Evolutionary conservation across 306 rosid genomes (phyloP).

Genomic region (Dryas alaskensis): DNA sequence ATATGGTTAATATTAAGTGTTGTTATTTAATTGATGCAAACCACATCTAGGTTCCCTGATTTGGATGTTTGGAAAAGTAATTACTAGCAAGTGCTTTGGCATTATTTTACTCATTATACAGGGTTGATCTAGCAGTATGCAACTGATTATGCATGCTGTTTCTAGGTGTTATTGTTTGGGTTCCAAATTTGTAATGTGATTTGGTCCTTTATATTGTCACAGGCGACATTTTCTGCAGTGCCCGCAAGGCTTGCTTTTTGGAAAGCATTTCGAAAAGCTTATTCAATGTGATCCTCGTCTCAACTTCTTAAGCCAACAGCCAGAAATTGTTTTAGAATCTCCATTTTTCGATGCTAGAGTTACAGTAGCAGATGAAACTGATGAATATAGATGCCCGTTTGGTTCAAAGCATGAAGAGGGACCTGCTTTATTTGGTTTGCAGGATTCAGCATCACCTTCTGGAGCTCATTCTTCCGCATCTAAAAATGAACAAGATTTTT

Average conservation of each 20-base stretch:
- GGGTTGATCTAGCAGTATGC: not conserved
- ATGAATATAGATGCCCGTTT: constrained; percentile 36
- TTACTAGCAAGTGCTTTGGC: too few relatives aligned
- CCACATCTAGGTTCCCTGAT: too few relatives aligned
- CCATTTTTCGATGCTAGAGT: constrained; percentile 62
- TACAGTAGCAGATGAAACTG: constrained; percentile 32
- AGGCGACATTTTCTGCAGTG: constrained; percentile 76
- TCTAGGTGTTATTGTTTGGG: not conserved
- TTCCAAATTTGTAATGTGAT: constrained; percentile 6
- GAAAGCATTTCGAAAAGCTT: constrained; percentile 82
- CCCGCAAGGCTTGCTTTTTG: constrained; percentile 54
- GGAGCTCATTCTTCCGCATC: constrained; percentile 55
- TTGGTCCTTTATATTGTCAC: constrained; percentile 11
- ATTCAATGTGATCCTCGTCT: constrained; percentile 85
- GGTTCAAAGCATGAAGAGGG: constrained; percentile 41
- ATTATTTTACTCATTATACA: not conserved
- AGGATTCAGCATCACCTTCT: constrained; percentile 56
- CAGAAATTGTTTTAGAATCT: constrained; percentile 58
- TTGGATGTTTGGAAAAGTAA: too few relatives aligned
- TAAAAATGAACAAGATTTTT: constrained; percentile 48
- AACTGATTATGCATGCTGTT: not conserved
- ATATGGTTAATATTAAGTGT: too few relatives aligned
- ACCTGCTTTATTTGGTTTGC: constrained; percentile 40
- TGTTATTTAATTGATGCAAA: too few relatives aligned
- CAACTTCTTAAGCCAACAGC: constrained; percentile 61